phyloP scores from a whole-genome alignment of 2,329 filamentous ascomycete genomes.

The Colletotrichum tofieldiae region DNA sequence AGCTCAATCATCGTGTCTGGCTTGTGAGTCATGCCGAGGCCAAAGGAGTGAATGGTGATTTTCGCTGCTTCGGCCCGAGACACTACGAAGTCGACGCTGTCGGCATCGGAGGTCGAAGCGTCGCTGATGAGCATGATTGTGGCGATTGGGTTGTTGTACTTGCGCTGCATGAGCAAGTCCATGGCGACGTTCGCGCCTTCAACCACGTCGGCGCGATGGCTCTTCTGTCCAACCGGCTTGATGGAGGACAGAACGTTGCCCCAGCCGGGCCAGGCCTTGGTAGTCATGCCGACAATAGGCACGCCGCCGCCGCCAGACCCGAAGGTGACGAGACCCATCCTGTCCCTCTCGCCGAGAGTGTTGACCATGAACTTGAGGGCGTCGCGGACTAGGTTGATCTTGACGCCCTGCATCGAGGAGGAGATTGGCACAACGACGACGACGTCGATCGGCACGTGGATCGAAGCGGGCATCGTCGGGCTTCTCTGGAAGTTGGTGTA shows the following conservation, averaged over 20 bases:
- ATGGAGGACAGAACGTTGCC: conserved; percentile 88
- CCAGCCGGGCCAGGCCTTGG: conserved; percentile 95
- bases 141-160: conserved; percentile 94
- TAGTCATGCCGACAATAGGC: conserved; percentile 97
- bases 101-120: conserved; percentile 92
- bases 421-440: conserved; percentile 98
- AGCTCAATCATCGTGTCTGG: conserved; percentile 99
- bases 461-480: conserved; percentile 62
- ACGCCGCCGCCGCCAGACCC: conserved; percentile 94
- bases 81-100: conserved; percentile 98
- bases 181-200: conserved; percentile 98
- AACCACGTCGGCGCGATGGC: conserved; percentile 94
- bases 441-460: conserved; percentile 94
- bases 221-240: conserved; percentile 95
- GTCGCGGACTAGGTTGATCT: conserved; percentile 94
- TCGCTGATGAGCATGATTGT: conserved; percentile 98
- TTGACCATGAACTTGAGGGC: conserved; percentile 92
- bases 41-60: conserved; percentile 97
- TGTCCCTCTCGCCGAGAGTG: conserved; percentile 90
- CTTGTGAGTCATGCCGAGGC: conserved; percentile 96
- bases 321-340: conserved; percentile 98
- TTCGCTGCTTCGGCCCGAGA: conserved; percentile 97
- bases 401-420: conserved; percentile 99
- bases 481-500: conserved; percentile 82
- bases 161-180: conserved; percentile 98